phyloP scores from a whole-genome alignment of 176 grass and related monocot species.

The Microstegium vimineum region DNA sequence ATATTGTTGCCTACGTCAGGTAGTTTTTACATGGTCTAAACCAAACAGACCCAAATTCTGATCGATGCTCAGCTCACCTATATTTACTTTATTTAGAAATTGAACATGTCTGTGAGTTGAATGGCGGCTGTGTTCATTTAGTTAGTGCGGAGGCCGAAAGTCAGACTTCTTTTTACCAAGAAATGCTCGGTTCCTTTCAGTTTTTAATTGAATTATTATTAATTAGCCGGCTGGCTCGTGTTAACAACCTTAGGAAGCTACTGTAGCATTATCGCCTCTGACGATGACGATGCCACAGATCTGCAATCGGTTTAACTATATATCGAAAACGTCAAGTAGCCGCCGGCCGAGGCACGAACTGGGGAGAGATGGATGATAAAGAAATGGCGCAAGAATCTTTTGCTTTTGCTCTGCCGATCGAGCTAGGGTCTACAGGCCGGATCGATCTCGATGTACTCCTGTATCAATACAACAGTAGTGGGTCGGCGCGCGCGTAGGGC shows the following conservation, averaged over 20 bases:
- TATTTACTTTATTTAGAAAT: too few relatives aligned
- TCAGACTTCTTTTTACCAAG: neutral
- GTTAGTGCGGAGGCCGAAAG: too few relatives aligned
- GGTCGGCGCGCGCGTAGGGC: neutral
- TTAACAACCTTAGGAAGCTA: neutral
- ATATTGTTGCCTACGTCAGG: too few relatives aligned
- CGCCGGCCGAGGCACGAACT: neutral
- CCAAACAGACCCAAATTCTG: too few relatives aligned
- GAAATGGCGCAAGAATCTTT: neutral
- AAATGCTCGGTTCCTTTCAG: neutral
- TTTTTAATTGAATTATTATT: neutral
- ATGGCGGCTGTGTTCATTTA: too few relatives aligned
- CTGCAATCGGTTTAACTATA: neutral
- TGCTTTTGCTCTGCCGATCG: neutral
- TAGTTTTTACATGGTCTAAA: too few relatives aligned
- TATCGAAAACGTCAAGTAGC: neutral
- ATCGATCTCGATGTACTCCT: too few relatives aligned
- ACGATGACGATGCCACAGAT: neutral
- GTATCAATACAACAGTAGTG: neutral
- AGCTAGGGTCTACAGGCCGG: too few relatives aligned
- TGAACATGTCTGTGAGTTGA: too few relatives aligned
- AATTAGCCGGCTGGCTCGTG: neutral
- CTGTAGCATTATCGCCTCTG: neutral
- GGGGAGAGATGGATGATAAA: neutral
- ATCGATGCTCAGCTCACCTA: too few relatives aligned